Percentiles rank a stretch among this genome's conserved stretches.
Evolutionary conservation across 2,329 filamentous ascomycete species (phyloP).

Genomic region (Cladophialophora chaetospira): DNA sequence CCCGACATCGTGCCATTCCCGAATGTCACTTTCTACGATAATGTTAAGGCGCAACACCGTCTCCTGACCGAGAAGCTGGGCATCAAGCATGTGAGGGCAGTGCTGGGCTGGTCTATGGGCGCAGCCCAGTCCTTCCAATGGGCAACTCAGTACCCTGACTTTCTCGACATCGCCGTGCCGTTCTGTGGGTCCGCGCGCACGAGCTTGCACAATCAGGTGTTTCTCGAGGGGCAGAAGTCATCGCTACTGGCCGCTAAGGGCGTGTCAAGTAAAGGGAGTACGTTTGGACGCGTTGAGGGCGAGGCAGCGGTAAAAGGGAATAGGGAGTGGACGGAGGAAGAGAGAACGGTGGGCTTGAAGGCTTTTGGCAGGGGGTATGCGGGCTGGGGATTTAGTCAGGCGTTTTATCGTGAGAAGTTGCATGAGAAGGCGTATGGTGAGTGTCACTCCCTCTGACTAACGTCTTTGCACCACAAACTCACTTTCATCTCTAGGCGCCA

Average conservation of each 20-base stretch:
- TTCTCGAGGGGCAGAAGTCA: conserved; percentile 65
- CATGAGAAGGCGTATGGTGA: conserved; percentile 59
- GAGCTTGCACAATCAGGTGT: conserved; percentile 67
- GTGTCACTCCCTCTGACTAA: background rate
- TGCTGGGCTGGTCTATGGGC: conserved; percentile 72
- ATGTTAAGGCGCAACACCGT: conserved; percentile 66
- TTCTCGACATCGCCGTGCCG: conserved; percentile 65
- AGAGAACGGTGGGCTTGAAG: conserved; percentile 62
- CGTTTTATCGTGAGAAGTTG: conserved; percentile 73
- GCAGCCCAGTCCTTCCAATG: conserved; percentile 68
- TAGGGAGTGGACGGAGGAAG: conserved; percentile 55
- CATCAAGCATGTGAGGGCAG: conserved; percentile 61
- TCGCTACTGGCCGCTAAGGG: conserved; percentile 61
- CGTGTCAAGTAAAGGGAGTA: conserved; percentile 54
- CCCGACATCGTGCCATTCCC: conserved; percentile 61
- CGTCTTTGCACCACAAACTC: too few species aligned
- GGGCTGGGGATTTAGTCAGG: conserved; percentile 76
- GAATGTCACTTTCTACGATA: conserved; percentile 66
- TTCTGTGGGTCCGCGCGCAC: conserved; percentile 69
- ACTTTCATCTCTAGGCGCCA: conserved; percentile 51
- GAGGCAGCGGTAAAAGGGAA: conserved; percentile 36
- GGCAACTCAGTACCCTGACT: conserved; percentile 64
- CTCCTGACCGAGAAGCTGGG: conserved; percentile 66
- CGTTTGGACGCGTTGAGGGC: conserved; percentile 46
- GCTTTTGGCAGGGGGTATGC: conserved; percentile 76